These are phyloP conservation scores for Beta macrorhiza DNA, from an alignment of 179 eudicot genomes.

Conservation along the genomic window DNA sequence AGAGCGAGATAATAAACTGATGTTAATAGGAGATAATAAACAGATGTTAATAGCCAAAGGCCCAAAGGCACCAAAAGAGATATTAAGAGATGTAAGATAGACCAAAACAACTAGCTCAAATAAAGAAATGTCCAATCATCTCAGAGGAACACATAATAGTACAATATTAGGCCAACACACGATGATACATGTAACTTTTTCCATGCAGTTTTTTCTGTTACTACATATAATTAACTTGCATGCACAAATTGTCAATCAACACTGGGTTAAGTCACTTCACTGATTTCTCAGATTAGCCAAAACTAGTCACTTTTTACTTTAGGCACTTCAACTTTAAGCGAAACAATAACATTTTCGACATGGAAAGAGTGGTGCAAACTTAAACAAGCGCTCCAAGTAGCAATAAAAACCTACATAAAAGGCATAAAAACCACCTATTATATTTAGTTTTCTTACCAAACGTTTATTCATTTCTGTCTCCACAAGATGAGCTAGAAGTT, in stretches of 20 bases:
- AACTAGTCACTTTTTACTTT: neutral
- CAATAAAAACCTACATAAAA: neutral
- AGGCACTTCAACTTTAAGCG: neutral
- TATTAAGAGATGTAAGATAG: neutral
- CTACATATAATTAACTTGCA: too few relatives aligned
- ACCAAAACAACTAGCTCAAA: neutral
- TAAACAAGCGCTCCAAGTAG: neutral
- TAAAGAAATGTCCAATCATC: too few relatives aligned
- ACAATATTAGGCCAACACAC: neutral
- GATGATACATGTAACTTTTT: neutral
- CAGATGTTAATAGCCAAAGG: neutral
- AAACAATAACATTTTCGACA: neutral
- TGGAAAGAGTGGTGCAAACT: neutral
- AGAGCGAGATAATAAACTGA: neutral
- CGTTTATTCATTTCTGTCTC: conserved; percentile 94
- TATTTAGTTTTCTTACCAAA: conserved; percentile 43
- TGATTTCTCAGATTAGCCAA: neutral
- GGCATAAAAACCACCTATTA: conserved; percentile 9
- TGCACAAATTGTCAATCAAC: neutral
- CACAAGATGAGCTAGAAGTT: conserved; percentile 88
- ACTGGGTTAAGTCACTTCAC: neutral
- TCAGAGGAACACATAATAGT: too few relatives aligned
- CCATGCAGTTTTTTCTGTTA: too few relatives aligned
- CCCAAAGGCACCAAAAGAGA: neutral
- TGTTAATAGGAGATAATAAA: neutral